Percentiles rank a stretch among this genome's conserved stretches.
Evolutionary conservation across 2,329 filamentous ascomycete species (phyloP).

Genomic region (Sphaerulina vaccinii): DNA sequence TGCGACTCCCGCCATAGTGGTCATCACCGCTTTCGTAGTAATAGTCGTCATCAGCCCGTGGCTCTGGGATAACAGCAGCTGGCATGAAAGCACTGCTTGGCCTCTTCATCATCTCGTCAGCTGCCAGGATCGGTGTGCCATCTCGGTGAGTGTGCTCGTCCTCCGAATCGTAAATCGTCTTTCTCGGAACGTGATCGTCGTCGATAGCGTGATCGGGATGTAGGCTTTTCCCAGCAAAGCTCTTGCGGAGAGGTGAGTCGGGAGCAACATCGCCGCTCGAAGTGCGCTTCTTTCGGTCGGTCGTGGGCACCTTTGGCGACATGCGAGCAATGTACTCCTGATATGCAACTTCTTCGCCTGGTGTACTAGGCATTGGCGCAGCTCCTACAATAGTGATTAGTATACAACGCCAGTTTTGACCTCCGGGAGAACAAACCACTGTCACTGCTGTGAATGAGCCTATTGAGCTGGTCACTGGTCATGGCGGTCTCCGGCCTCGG

Average conservation of each 20-base stretch:
- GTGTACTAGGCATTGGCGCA: conserved; percentile 62
- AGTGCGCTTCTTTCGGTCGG: conserved; percentile 28
- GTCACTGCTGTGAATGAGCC: conserved; percentile 73
- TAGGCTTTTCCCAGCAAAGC: conserved; percentile 44
- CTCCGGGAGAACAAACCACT: conserved; percentile 44
- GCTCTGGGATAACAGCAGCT: conserved; percentile 71
- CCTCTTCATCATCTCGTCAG: conserved; percentile 80
- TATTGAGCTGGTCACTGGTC: conserved; percentile 87
- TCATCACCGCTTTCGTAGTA: conserved; percentile 51
- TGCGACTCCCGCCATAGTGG: conserved; percentile 43
- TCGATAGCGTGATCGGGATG: conserved; percentile 42
- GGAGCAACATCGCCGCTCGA: conserved; percentile 40
- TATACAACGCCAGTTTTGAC: background rate
- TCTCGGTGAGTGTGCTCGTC: conserved; percentile 58
- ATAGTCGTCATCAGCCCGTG: conserved; percentile 55
- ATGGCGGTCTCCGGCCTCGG: conserved; percentile 74
- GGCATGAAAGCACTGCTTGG: conserved; percentile 66
- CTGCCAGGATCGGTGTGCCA: conserved; percentile 78
- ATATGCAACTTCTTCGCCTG: conserved; percentile 83
- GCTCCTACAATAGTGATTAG: conserved; percentile 20
- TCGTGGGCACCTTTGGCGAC: conserved; percentile 61
- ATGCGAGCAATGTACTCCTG: conserved; percentile 81
- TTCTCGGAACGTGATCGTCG: conserved; percentile 39
- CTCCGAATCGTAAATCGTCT: conserved; percentile 38
- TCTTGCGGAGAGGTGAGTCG: conserved; percentile 46